These are phyloP conservation scores for Amorphotheca resinae DNA, from an alignment of 495 filamentous ascomycete genomes.

Conservation along the genomic window DNA sequence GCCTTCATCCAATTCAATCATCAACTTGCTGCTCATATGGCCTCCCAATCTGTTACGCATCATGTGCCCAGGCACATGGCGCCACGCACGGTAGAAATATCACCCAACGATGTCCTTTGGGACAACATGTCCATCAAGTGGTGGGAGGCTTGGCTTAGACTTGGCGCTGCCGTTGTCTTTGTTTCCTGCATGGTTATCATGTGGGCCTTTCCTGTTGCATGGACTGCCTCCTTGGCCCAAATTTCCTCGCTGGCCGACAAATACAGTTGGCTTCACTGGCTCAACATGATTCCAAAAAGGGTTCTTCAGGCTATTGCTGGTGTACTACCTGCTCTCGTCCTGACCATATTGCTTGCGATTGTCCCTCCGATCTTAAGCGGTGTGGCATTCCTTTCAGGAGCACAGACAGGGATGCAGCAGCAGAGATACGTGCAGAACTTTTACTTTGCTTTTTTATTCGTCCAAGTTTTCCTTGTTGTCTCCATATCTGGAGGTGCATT, in stretches of 20 bases:
- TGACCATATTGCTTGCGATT: conserved; percentile 68
- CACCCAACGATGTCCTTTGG: conserved; percentile 90
- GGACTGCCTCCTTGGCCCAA: conserved; percentile 71
- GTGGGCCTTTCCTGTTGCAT: conserved; percentile 86
- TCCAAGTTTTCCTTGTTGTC: conserved; percentile 89
- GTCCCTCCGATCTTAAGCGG: conserved; percentile 63
- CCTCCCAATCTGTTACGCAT: conserved; percentile 83
- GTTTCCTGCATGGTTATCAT: conserved; percentile 70
- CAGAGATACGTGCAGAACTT: conserved; percentile 79
- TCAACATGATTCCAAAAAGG: conserved; percentile 33
- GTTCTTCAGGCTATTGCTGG: conserved; percentile 68
- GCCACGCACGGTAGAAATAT: conserved; percentile 83
- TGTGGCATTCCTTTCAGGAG: conserved; percentile 62
- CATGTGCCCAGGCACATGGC: conserved; percentile 92
- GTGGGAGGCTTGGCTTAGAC: conserved; percentile 82
- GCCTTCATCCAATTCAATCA: conserved; percentile 99
- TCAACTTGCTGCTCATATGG: conserved; percentile 96
- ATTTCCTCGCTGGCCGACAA: conserved; percentile 51
- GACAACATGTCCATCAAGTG: conserved; percentile 95
- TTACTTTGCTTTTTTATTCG: conserved; percentile 91
- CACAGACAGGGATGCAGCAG: conserved; percentile 68
- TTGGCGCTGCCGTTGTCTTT: conserved; percentile 47
- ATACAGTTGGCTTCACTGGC: conserved; percentile 59
- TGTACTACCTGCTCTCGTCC: conserved; percentile 67
- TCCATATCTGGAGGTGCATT: conserved; percentile 75